Conservation (phyloP, 768 basidiomycete species). For the Omphalotus guepiniiformis region DNA sequence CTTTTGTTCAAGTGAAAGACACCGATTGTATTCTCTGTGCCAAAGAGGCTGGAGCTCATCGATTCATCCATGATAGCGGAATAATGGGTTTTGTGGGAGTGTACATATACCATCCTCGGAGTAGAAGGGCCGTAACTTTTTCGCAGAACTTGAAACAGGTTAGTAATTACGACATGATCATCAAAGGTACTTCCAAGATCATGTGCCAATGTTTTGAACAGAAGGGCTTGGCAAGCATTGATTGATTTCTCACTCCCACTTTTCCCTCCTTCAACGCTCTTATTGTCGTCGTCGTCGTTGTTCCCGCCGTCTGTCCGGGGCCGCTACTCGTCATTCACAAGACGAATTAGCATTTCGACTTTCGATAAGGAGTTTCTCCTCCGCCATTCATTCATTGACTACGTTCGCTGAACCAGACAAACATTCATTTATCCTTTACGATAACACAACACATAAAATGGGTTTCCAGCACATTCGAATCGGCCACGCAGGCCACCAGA, state of each 20-base stretch:
- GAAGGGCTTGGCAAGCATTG: too few species aligned
- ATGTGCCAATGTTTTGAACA: too few species aligned
- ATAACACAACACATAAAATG: constrained; percentile 23
- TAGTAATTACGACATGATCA: too few species aligned
- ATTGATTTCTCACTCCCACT: constrained; percentile 1
- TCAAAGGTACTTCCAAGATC: too few species aligned
- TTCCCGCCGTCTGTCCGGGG: background rate
- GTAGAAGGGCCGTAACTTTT: too few species aligned
- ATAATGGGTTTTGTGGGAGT: too few species aligned
- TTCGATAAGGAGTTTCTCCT: background rate
- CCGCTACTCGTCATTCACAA: background rate
- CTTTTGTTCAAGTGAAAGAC: too few species aligned
- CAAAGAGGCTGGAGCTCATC: too few species aligned
- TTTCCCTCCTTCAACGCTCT: background rate
- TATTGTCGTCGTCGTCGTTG: constrained; percentile 2
- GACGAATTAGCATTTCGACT: background rate
- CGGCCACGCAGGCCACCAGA: constrained; percentile 18
- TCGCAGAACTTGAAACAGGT: too few species aligned
- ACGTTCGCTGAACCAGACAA: background rate
- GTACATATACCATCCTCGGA: too few species aligned
- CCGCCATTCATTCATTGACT: constrained; percentile 3
- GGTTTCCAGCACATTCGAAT: constrained; percentile 17
- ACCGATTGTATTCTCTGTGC: too few species aligned
- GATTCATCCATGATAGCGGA: too few species aligned
- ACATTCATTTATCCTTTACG: background rate